Evolutionary conservation across 768 basidiomycete species (phyloP).

Genomic region (Cystofilobasidium bisporidii): DNA sequence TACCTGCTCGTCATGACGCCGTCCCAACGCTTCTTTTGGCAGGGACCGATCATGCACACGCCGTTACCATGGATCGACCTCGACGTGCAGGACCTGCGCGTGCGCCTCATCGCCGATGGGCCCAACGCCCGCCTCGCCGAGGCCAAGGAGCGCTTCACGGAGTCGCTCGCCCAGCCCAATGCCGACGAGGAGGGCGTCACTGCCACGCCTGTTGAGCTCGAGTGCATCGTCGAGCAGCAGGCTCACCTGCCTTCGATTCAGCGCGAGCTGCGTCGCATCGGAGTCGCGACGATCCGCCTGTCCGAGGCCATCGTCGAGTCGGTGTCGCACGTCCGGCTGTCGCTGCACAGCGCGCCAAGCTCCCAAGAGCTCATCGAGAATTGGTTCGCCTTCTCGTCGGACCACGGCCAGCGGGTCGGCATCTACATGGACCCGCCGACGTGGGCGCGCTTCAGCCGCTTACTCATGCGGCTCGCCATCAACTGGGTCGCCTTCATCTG

Average conservation of each 20-base stretch:
- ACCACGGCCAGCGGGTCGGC: conserved; percentile 83
- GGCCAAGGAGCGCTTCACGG: conserved; percentile 67
- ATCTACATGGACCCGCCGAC: conserved; percentile 71
- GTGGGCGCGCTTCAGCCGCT: conserved; percentile 53
- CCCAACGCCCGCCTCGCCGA: conserved; percentile 61
- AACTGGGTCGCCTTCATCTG: conserved; percentile 98
- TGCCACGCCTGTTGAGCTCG: conserved; percentile 6
- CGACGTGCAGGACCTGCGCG: conserved; percentile 72
- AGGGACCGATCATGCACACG: conserved; percentile 71
- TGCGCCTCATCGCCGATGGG: conserved; percentile 86
- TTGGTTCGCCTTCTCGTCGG: conserved; percentile 86
- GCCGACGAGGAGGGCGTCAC: conserved; percentile 12
- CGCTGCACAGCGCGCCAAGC: conserved; percentile 47
- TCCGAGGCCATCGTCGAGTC: conserved; percentile 90
- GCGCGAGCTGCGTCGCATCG: conserved; percentile 78
- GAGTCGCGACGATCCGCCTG: conserved; percentile 75
- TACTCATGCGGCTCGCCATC: conserved; percentile 81
- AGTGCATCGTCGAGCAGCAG: conserved; percentile 59
- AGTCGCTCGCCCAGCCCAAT: conserved; percentile 45
- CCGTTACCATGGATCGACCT: conserved; percentile 64
- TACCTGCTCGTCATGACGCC: conserved; percentile 85
- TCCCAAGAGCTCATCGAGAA: conserved; percentile 63
- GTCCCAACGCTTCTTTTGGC: conserved; percentile 78
- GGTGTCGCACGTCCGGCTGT: conserved; percentile 64
- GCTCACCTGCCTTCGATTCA: conserved; percentile 87